Evolutionary conservation across 1,284 basidiomycete genomes (phyloP), one percentile per base, ranked within the genome.

Genomic region (Papiliotrema fonsecae): DNA sequence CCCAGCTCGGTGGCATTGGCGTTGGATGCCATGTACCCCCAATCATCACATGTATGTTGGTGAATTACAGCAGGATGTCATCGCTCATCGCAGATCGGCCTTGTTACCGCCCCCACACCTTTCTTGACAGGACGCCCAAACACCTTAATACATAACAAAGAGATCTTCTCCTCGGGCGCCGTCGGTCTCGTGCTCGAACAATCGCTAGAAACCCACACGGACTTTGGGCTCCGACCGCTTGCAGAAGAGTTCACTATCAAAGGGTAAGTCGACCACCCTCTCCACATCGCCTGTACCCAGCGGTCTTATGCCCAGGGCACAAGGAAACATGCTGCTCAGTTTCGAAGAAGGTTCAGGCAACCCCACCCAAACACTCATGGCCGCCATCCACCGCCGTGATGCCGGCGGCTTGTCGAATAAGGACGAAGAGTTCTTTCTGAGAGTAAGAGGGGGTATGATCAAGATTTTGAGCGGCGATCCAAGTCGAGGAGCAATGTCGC

Each of bases 71-170:
- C 4, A 27, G 16, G 16, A 9, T 26, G 11, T 41, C 21, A 25
- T 28, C 6, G 39, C 42, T 54, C 24, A 28, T 30, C 37, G 13
- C 58, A 88, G 83, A 70, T 87, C 31, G 87, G 87, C 14, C 76
- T 90, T 19, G 69, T 86, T 13, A 84, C 83, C 0, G 78, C 87
- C 0, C 84, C 86, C 0, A 93, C 90, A 0, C 88, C 89, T 0
- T 93, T 93, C 67, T 76, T 89, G 19, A 92, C 88, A 0, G 87
- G 87, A 10, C 76, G 85, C 19, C 85, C 86, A 1, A 81, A 85
- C 42, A 92, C 89, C 0, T 74, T 93, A 2, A 83, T 90, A 56
- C 73, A 80, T 54, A 80, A 83, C 45, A 74, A 75, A 26, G 63
- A 76, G 2, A 78, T 88, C 21, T 70, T 80, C 55, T 81, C 79